A percentile compares a stretch with the other conserved stretches of the same genome.
Conservation (phyloP, 192 early-diverging fungal genomes). For the Dissophora globulifera region DNA sequence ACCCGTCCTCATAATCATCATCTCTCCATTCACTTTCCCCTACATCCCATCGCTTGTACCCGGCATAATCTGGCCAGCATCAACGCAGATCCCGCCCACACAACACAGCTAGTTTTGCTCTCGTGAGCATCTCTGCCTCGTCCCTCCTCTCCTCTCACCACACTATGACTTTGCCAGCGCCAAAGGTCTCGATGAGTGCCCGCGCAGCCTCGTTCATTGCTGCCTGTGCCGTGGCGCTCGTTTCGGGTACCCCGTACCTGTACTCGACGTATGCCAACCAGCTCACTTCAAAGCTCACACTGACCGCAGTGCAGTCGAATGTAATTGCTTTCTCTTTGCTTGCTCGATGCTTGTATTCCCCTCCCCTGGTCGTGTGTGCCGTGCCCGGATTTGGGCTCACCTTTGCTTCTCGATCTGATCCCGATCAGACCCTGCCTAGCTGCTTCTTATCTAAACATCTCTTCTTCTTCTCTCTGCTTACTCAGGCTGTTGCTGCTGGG, state of each 20-base stretch:
- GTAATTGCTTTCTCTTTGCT: conserved; percentile 15
- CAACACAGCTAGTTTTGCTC: conserved; percentile 1
- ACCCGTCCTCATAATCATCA: no score
- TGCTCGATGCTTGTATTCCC: not conserved
- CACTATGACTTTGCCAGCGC: not conserved
- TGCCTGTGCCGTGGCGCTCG: conserved; percentile 37
- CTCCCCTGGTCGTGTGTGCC: no score
- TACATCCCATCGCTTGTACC: no score
- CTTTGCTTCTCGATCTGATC: no score
- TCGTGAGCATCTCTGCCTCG: not conserved
- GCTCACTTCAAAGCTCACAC: conserved; percentile 35
- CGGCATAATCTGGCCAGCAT: no score
- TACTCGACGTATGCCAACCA: conserved; percentile 52
- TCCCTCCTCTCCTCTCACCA: not conserved
- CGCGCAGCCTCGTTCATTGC: conserved; percentile 39
- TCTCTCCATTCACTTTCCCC: not conserved
- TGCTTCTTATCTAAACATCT: no score
- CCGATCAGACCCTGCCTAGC: not conserved
- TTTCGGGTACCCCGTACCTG: conserved; percentile 49
- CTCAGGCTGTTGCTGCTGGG: conserved; percentile 38
- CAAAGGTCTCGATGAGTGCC: conserved; percentile 4
- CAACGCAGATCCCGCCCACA: not conserved
- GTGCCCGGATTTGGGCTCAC: no score
- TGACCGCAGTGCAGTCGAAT: conserved; percentile 48
- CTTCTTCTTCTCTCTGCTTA: not conserved